Base-by-base conservation (phyloP, 2,329 filamentous ascomycete species). In the Colletotrichum echinochloae region DNA sequence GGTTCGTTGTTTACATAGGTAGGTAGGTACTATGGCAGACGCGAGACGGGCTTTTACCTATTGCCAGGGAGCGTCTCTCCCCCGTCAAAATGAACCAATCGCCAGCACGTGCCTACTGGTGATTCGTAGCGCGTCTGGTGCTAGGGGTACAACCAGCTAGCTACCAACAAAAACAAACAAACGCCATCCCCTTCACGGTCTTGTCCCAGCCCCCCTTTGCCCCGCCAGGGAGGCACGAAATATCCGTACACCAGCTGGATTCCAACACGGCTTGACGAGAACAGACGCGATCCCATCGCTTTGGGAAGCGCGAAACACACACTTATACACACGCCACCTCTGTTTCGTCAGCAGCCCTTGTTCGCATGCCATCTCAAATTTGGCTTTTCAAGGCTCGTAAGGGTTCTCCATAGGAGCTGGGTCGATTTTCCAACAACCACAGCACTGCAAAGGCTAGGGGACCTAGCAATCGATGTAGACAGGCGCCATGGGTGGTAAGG, bases 111-210 rank as follows among this genome's bases (percentile, higher is more conserved):
- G 18, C 41, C 26, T 18, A 33, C 44, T 62, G 48, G 35, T 6
- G 12, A 44, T 8, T 11, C 26, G 5, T 41, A 30, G 56, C 56
- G 28, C 28, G 18, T 54, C 18, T 54, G 30, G 49, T n/a, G n/a
- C n/a, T n/a, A n/a, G n/a, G n/a, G n/a, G n/a, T n/a, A n/a, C n/a
- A n/a, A n/a, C n/a, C n/a, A n/a, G n/a, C n/a, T n/a, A n/a, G n/a
- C n/a, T n/a, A n/a, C n/a, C n/a, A 48, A 60, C 30, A 35, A 23
- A 49, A 61, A 49, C 23, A 51, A 61, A 61, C 59, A 61, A 61
- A 61, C 46, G 35, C 33, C n/a, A n/a, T n/a, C n/a, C n/a, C 54
- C 54, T 56, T 18, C n/a, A 51, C 46, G 20, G 35, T 61, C 9
- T n/a, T 39, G n/a, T 28, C 33, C 44, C 59, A 51, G 46, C 59